Evolutionary conservation across 2,329 filamentous ascomycete species (phyloP).

Genomic region (Atkinsonella texensis): DNA sequence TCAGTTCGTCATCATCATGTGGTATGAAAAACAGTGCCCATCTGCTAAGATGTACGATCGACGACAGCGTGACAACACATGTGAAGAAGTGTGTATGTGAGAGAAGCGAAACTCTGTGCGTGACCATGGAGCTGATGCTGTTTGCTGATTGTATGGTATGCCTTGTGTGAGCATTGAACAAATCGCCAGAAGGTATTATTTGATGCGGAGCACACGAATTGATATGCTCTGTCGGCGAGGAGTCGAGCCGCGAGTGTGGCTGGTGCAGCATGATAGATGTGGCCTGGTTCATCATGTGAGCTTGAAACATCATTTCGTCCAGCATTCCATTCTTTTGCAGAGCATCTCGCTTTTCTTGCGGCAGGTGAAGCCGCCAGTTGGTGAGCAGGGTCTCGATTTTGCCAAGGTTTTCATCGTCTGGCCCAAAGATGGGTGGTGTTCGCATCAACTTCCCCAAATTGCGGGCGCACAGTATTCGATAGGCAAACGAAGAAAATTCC

Average conservation of each 20-base stretch:
- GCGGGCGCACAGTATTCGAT: conserved; percentile 69
- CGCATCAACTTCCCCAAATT: conserved; percentile 68
- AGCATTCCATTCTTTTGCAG: conserved; percentile 57
- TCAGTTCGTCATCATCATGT: conserved; percentile 52
- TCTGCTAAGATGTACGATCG: conserved; percentile 70
- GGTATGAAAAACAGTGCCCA: conserved; percentile 55
- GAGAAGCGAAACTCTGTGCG: conserved; percentile 58
- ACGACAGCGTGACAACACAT: conserved; percentile 65
- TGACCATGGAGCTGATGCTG: conserved; percentile 62
- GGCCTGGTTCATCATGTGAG: conserved; percentile 62
- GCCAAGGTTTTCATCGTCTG: conserved; percentile 39
- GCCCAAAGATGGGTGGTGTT: conserved; percentile 37
- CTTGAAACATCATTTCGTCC: conserved; percentile 88
- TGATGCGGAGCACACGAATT: conserved; percentile 56
- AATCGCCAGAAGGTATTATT: conserved; percentile 33
- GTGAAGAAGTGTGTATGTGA: conserved; percentile 77
- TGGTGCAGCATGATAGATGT: conserved; percentile 67
- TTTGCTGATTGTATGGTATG: conserved; percentile 73
- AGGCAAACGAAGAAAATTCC: conserved; percentile 73
- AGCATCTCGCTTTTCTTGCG: conserved; percentile 56
- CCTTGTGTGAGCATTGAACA: conserved; percentile 57
- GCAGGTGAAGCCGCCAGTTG: conserved; percentile 74
- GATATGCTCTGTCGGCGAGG: conserved; percentile 42
- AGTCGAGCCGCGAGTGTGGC: conserved; percentile 64
- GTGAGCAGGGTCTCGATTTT: conserved; percentile 41